phyloP scores from a whole-genome alignment of 352 stramenopile genomes.

The Aphanomyces euteiches region DNA sequence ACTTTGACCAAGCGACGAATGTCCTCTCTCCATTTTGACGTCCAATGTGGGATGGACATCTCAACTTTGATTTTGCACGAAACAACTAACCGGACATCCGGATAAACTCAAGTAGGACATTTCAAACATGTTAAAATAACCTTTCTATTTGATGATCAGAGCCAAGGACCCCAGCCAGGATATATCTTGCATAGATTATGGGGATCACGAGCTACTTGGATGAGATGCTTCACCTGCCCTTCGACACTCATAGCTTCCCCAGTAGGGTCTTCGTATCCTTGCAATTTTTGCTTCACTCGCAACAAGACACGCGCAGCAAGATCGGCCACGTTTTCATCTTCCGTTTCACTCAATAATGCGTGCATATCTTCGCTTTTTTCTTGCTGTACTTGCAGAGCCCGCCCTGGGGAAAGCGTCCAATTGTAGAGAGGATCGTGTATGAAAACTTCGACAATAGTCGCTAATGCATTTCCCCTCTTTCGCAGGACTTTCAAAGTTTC shows the following conservation, averaged over 20 bases:
- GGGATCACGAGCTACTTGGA: constrained; percentile 93
- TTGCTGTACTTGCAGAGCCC: constrained; percentile 78
- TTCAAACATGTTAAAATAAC: background rate
- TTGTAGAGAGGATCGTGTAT: constrained; percentile 99
- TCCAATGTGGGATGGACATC: constrained; percentile 23
- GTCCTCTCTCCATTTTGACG: constrained; percentile 11
- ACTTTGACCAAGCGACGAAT: constrained; percentile 1
- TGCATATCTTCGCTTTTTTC: constrained; percentile 30
- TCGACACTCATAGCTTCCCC: constrained; percentile 96
- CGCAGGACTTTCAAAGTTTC: constrained; percentile 89
- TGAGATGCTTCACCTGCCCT: constrained; percentile 97
- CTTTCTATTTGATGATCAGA: constrained; percentile 45
- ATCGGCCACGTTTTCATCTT: constrained; percentile 54
- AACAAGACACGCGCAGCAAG: constrained; percentile 91
- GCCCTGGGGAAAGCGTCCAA: constrained; percentile 93
- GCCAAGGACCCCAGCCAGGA: constrained; percentile 94
- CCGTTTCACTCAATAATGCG: constrained; percentile 39
- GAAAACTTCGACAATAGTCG: constrained; percentile 99
- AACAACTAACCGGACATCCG: constrained; percentile 15
- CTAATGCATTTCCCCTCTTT: constrained; percentile 90
- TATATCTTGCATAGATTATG: constrained; percentile 96
- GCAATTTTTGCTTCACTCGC: constrained; percentile 97
- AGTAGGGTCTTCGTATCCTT: constrained; percentile 97
- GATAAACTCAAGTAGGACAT: constrained; percentile 5
- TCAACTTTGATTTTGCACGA: background rate